A percentile compares a stretch with the other conserved stretches of the same genome.
phyloP scores from a whole-genome alignment of 805 yeast species.

The Hanseniaspora lindneri region DNA sequence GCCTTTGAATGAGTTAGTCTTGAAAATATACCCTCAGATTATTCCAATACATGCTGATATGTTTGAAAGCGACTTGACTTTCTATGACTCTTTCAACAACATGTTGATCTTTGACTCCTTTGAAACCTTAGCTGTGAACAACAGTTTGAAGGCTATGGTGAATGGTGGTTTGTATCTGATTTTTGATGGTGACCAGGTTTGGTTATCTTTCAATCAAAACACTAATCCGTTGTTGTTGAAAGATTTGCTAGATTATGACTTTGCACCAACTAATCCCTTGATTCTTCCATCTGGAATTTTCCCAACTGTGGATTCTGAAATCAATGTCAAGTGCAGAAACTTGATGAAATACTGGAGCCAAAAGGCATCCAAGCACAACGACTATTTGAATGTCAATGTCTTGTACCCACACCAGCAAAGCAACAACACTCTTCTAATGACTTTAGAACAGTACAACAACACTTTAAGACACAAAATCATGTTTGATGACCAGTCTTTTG shows the following conservation, averaged over 20 bases:
- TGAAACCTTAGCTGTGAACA: constrained; percentile 34
- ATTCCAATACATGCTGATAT: constrained; percentile 56
- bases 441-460: constrained; percentile 21
- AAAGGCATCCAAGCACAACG: constrained; percentile 23
- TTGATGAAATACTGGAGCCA: constrained; percentile 41
- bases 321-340: constrained; percentile 56
- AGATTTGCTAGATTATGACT: constrained; percentile 61
- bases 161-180: constrained; percentile 69
- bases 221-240: constrained; percentile 54
- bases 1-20: constrained; percentile 44
- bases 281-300: constrained; percentile 34
- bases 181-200: constrained; percentile 52
- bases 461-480: constrained; percentile 45
- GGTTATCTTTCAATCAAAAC: constrained; percentile 57
- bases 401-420: constrained; percentile 28
- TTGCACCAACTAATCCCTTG: constrained; percentile 19
- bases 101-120: constrained; percentile 38
- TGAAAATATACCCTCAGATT: constrained; percentile 68
- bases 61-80: constrained; percentile 42
- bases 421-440: constrained; percentile 20
- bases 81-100: constrained; percentile 33
- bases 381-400: constrained; percentile 23
- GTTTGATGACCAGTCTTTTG: constrained; percentile 59
- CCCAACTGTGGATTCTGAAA: constrained; percentile 58
- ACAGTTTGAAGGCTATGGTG: constrained; percentile 30